Evolutionary conservation across 257 asterid species (phyloP).

Genomic region (Capsicum rhomboideum): DNA sequence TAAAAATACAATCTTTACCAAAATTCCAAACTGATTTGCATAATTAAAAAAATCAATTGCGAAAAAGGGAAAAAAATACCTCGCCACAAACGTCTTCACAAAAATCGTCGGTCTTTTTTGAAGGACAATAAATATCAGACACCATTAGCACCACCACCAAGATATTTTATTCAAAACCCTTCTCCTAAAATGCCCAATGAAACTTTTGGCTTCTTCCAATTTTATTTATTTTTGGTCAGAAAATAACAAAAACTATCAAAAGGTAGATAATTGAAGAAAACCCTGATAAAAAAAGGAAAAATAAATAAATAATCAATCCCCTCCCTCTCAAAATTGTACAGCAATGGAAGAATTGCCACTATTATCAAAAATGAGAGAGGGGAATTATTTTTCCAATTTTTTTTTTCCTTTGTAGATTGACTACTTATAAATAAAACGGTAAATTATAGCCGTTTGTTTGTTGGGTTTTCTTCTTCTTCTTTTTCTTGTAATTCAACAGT

Average conservation of each 20-base stretch:
- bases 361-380: neutral
- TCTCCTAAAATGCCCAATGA: neutral
- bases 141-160: slow-evolving; percentile 13
- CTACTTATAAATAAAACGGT: neutral
- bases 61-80: slow-evolving; percentile 23
- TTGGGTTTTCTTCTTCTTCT: neutral
- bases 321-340: neutral
- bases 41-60: neutral
- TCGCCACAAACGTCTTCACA: slow-evolving; percentile 48
- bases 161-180: neutral
- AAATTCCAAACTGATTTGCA: neutral
- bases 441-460: slow-evolving; percentile 3
- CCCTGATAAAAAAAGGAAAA: neutral
- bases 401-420: neutral
- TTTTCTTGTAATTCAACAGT: neutral
- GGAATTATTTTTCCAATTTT: neutral
- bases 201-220: neutral
- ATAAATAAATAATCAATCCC: neutral
- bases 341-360: neutral
- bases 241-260: neutral
- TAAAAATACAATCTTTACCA: neutral
- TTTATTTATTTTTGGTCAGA: neutral
- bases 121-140: slow-evolving; percentile 32
- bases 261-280: neutral
- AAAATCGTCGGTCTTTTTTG: slow-evolving; percentile 48